Conservation (phyloP, 2,329 filamentous ascomycete species). For the Colletotrichum sp. region DNA sequence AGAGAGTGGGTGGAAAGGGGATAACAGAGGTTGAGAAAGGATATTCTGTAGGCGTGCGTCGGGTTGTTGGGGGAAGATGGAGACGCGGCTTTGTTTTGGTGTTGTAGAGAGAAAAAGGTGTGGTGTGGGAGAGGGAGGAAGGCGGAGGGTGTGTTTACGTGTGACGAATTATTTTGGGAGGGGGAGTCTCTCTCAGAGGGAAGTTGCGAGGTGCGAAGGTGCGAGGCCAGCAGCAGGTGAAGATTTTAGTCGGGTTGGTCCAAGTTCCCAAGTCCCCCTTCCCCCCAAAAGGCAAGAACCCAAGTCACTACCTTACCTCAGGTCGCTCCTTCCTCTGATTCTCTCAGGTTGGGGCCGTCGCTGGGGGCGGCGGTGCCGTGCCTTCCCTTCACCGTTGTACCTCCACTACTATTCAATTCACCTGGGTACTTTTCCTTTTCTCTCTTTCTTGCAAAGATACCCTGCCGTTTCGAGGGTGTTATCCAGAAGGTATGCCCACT, state of each 20-base stretch:
- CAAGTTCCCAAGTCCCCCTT: neutral
- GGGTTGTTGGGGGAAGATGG: slow-evolving; percentile 5
- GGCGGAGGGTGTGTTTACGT: slow-evolving; percentile 21
- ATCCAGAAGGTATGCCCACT: neutral
- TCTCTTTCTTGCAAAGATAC: neutral
- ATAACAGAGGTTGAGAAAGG: neutral
- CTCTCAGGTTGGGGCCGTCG: slow-evolving; percentile 6
- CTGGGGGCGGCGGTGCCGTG: neutral
- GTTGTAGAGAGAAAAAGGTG: slow-evolving; percentile 18
- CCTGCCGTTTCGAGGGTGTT: neutral
- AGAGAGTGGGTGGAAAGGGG: neutral
- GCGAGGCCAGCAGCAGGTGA: slow-evolving; percentile 12
- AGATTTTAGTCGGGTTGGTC: slow-evolving; percentile 22
- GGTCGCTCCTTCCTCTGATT: slow-evolving; percentile 7
- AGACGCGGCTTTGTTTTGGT: slow-evolving; percentile 22
- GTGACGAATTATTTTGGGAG: slow-evolving; percentile 24
- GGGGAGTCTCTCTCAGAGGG: slow-evolving; percentile 5
- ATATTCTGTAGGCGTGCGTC: slow-evolving; percentile 12
- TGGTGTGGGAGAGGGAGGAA: slow-evolving; percentile 17
- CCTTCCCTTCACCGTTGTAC: neutral
- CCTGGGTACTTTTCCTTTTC: neutral
- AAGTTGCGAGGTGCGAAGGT: slow-evolving; percentile 16
- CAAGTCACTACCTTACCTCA: neutral
- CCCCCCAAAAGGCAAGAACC: neutral
- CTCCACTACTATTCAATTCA: neutral